Conservation (phyloP, 495 filamentous ascomycete species). For the Coniosporium apollinis region DNA sequence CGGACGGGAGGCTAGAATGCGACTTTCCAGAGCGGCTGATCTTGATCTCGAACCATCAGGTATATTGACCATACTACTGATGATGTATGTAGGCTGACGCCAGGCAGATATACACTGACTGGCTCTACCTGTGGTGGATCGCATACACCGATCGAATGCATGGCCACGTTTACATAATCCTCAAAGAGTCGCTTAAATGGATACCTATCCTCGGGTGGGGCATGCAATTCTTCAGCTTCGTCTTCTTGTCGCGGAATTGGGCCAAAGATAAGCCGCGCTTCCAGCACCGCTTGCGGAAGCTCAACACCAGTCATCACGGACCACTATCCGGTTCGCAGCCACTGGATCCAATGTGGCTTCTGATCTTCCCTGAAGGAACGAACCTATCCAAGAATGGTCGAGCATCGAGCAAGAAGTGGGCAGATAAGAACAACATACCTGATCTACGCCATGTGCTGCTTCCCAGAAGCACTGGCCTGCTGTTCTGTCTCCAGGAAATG, state of each 20-base stretch:
- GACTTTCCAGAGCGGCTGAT: constrained; percentile 61
- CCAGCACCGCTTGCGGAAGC: constrained; percentile 48
- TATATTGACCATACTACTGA: constrained; percentile 3
- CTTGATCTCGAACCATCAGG: constrained; percentile 73
- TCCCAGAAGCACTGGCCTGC: constrained; percentile 59
- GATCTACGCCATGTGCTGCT: constrained; percentile 53
- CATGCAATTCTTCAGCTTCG: constrained; percentile 71
- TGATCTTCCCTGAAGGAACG: constrained; percentile 74
- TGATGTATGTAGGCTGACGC: constrained; percentile 4
- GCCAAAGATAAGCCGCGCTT: constrained; percentile 55
- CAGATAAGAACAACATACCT: constrained; percentile 45
- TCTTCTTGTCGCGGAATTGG: constrained; percentile 75
- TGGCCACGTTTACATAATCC: constrained; percentile 70
- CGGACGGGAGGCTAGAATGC: constrained; percentile 52
- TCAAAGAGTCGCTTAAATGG: constrained; percentile 66
- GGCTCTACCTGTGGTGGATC: constrained; percentile 81
- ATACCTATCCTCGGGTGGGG: constrained; percentile 61
- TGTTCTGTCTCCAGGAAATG: constrained; percentile 59
- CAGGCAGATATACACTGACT: constrained; percentile 55
- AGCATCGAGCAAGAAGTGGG: constrained; percentile 45
- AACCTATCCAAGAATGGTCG: constrained; percentile 54
- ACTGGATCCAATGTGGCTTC: constrained; percentile 68
- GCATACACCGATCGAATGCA: constrained; percentile 61
- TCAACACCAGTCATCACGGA: constrained; percentile 37
- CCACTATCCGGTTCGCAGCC: constrained; percentile 35